phyloP scores from a whole-genome alignment of 169 alveolate genomes.

The Plasmodium gallinaceum region DNA sequence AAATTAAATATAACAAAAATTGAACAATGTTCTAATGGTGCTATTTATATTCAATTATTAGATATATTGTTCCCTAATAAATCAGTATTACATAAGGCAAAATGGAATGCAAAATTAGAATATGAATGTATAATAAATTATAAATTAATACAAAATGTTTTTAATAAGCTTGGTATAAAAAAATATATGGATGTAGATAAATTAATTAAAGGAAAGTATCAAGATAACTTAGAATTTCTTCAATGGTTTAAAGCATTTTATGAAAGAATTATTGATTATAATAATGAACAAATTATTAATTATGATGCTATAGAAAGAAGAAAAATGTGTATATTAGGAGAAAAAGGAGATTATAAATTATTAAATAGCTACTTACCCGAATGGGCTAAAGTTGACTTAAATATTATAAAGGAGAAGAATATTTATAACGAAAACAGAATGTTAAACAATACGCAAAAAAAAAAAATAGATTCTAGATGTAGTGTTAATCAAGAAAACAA shows the following conservation, averaged over 20 bases:
- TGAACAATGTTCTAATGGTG: slow-evolving; percentile 97
- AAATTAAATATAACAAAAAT: slow-evolving; percentile 91
- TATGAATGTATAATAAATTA: slow-evolving; percentile 95
- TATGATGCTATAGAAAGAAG: slow-evolving; percentile 90
- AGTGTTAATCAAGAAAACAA: slow-evolving; percentile 12
- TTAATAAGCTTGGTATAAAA: slow-evolving; percentile 91
- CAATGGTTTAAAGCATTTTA: slow-evolving; percentile 98
- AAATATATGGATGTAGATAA: slow-evolving; percentile 94
- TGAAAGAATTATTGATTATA: slow-evolving; percentile 89
- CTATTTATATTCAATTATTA: slow-evolving; percentile 94
- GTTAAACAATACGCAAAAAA: slow-evolving; percentile 6
- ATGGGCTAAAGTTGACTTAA: slow-evolving; percentile 77
- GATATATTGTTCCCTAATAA: slow-evolving; percentile 94
- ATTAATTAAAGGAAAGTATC: slow-evolving; percentile 94
- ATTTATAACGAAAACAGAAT: slow-evolving; percentile 69
- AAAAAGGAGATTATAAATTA: slow-evolving; percentile 77
- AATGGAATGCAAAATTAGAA: slow-evolving; percentile 96
- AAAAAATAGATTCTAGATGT: slow-evolving; percentile 15
- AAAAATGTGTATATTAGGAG: slow-evolving; percentile 74
- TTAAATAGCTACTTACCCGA: slow-evolving; percentile 60
- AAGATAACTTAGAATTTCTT: slow-evolving; percentile 96
- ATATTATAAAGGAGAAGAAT: slow-evolving; percentile 72
- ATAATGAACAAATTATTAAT: slow-evolving; percentile 77
- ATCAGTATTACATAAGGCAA: slow-evolving; percentile 90
- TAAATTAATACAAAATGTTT: slow-evolving; percentile 95